phyloP scores from a whole-genome alignment of 176 grass and related monocot genomes.

The Melocanna baccifera region DNA sequence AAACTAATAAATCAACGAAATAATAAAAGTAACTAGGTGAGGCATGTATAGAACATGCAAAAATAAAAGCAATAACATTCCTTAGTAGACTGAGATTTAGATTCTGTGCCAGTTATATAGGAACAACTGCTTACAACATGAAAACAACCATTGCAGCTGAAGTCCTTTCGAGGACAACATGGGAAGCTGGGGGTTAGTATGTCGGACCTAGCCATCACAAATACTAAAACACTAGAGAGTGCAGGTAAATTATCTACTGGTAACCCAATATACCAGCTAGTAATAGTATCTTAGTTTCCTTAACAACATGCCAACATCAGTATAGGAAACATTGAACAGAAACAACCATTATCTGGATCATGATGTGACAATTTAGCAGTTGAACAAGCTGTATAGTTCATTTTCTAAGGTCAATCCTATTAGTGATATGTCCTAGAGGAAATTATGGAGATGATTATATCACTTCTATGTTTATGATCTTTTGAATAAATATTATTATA shows the following conservation, averaged over 20 bases:
- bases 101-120: not conserved
- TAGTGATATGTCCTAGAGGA: too few species aligned
- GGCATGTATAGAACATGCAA: not conserved
- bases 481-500: too few species aligned
- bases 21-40: not conserved
- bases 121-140: not conserved
- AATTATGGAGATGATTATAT: too few species aligned
- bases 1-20: not conserved
- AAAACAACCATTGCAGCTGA: not conserved
- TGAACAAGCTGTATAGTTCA: not conserved
- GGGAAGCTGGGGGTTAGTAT: not conserved
- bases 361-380: conserved; percentile 4
- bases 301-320: not conserved
- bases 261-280: not conserved
- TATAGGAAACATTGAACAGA: not conserved
- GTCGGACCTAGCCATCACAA: not conserved
- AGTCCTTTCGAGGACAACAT: not conserved
- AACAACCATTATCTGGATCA: not conserved
- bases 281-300: conserved; percentile 11
- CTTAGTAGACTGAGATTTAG: not conserved
- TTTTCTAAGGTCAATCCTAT: not conserved
- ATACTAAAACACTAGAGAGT: not conserved
- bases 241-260: not conserved
- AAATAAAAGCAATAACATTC: conserved; percentile 17
- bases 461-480: too few species aligned